Conservation (phyloP, 306 rosid species). For the Prunus salicina region DNA sequence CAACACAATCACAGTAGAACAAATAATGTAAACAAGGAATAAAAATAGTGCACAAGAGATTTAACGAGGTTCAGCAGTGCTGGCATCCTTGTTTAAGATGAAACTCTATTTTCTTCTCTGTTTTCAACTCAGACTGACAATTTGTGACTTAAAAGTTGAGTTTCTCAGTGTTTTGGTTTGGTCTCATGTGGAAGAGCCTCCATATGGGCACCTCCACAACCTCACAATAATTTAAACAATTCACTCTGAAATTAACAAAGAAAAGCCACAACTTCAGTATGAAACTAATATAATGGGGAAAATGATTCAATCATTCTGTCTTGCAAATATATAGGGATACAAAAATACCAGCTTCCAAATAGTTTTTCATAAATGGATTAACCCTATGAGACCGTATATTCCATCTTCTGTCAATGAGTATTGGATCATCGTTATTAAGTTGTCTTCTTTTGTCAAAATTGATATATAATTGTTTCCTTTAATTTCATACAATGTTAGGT, state of each 20-base stretch:
- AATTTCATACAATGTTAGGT: slow-evolving; percentile 52
- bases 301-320: background rate
- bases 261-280: background rate
- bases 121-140: background rate
- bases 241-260: background rate
- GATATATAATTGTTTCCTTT: slow-evolving; percentile 10
- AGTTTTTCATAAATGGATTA: background rate
- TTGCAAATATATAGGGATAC: background rate
- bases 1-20: no score
- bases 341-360: background rate
- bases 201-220: background rate
- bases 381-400: background rate
- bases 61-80: no score
- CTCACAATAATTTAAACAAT: background rate
- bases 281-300: background rate
- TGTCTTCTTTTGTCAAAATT: background rate
- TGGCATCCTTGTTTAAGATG: background rate
- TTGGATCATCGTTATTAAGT: background rate
- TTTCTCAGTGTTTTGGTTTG: background rate
- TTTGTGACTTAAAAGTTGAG: background rate
- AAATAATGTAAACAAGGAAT: no score
- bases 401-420: background rate
- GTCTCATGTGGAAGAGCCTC: background rate
- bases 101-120: background rate
- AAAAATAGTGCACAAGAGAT: no score